Evolutionary conservation across 345 rosid species (phyloP), one percentile per base, ranked within the genome.

Genomic region (Acer negundo): DNA sequence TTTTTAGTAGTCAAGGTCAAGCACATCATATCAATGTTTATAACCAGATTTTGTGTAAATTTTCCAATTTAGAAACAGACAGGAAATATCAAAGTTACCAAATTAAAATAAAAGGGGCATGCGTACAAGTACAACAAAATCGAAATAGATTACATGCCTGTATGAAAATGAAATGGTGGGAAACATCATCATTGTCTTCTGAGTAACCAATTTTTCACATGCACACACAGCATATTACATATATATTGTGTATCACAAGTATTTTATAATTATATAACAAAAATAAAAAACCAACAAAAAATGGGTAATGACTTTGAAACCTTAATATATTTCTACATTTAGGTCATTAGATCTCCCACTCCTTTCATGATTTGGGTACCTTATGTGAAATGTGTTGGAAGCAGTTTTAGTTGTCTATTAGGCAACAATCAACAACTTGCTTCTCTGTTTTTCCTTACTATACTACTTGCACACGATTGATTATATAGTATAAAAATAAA

Each of bases 351-450:
- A 77, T 72, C 69, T 59, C 81, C 80, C 79, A 63, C 74, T 62
- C 55, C 66, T 64, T 65, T 75, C 70, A 23, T 70, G 63, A 67
- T 71, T 66, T 11, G 56, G 47, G 73, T 42, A 59, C 68, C 77
- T 66, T 70, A 51, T 47, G 44, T 76, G 62, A 42, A 38, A 69
- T 56, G 61, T 38, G 80, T 79, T 69, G 86, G 75, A 76, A 77
- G 83, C 82, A 83, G 79, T 74, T 83, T 53, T 74, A 68, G 6
- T 77, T 71, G 73, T 78, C 76, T 26, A 59, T 31, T 20, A 44
- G 78, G 74, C 46, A 65, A 62, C 69, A 62, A 76, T 64, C 69
- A 79, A 72, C 72, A 72, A 67, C 19, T 64, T 24, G 62, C 70
- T 73, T 23, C 12, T 15, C 24, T 31, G 38, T 10, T 11, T 16